A percentile compares a stretch with the other conserved stretches of the same genome.
Conservation (phyloP, 306 rosid species). For the Prunus padus region DNA sequence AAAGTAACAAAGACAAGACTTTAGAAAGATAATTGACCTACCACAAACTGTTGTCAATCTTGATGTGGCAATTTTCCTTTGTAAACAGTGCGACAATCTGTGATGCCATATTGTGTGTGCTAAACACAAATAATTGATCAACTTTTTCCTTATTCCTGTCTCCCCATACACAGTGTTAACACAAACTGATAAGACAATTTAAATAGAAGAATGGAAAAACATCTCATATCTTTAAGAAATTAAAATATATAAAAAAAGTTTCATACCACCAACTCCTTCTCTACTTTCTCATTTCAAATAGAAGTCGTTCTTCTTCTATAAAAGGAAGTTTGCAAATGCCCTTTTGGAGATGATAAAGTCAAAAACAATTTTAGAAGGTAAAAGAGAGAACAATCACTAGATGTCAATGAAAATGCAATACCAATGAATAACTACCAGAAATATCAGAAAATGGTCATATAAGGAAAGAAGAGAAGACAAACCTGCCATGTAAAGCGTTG, state of each 20-base stretch:
- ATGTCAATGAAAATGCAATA: too few species aligned
- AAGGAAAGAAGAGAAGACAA: neutral
- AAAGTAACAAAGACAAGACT: neutral
- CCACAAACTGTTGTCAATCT: conserved; percentile 28
- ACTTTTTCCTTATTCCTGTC: conserved; percentile 27
- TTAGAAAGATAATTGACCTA: conserved; percentile 3
- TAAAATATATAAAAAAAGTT: neutral
- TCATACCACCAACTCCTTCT: conserved; percentile 41
- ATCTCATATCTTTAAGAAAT: too few species aligned
- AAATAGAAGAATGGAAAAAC: neutral
- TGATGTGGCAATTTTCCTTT: neutral
- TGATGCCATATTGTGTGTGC: conserved; percentile 19
- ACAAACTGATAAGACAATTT: neutral
- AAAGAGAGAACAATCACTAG: neutral
- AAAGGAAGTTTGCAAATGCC: conserved; percentile 51
- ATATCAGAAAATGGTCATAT: neutral
- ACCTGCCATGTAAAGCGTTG: conserved; percentile 59
- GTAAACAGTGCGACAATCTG: conserved; percentile 24
- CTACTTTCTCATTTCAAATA: conserved; percentile 39
- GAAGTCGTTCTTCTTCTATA: conserved; percentile 44
- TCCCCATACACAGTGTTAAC: conserved; percentile 17
- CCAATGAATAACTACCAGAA: too few species aligned
- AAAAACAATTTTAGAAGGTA: neutral
- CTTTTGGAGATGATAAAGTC: conserved; percentile 17
- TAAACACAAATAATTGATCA: conserved; percentile 35